phyloP scores from a whole-genome alignment of 768 basidiomycete genomes.

The Boletus reticuloceps region DNA sequence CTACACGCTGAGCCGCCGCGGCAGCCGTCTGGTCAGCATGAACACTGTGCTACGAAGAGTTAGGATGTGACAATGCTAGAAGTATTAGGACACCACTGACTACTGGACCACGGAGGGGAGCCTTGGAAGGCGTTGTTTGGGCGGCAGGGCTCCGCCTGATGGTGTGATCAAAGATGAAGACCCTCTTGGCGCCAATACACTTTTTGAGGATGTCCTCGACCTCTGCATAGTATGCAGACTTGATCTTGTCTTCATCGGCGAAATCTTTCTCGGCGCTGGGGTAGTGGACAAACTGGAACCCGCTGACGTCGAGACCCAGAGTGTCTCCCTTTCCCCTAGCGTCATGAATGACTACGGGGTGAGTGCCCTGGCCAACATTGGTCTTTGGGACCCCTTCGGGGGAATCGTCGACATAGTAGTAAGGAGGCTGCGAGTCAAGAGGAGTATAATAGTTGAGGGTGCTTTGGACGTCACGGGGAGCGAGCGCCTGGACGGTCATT shows the following conservation, averaged over 20 bases:
- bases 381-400: constrained; percentile 24
- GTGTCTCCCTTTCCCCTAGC: constrained; percentile 30
- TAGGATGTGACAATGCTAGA: neutral
- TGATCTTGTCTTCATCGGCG: constrained; percentile 37
- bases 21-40: constrained; percentile 46
- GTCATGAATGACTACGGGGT: constrained; percentile 26
- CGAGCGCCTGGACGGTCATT: constrained; percentile 23
- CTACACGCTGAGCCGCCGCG: constrained; percentile 37
- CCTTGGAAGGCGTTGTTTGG: neutral
- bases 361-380: constrained; percentile 29
- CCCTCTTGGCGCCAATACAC: constrained; percentile 36
- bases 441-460: constrained; percentile 37
- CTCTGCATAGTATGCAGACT: constrained; percentile 40
- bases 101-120: constrained; percentile 30
- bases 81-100: constrained; percentile 19
- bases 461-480: constrained; percentile 36
- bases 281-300: constrained; percentile 40
- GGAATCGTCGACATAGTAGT: constrained; percentile 32
- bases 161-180: constrained; percentile 47
- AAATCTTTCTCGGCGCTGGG: constrained; percentile 38
- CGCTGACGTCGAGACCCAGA: constrained; percentile 38
- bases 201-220: constrained; percentile 41
- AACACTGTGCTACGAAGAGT: constrained; percentile 31
- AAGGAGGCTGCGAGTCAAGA: constrained; percentile 29
- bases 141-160: constrained; percentile 29